Evolutionary conservation across 2,329 filamentous ascomycete genomes (phyloP).

Genomic region (Pestalotiopsis sp.): DNA sequence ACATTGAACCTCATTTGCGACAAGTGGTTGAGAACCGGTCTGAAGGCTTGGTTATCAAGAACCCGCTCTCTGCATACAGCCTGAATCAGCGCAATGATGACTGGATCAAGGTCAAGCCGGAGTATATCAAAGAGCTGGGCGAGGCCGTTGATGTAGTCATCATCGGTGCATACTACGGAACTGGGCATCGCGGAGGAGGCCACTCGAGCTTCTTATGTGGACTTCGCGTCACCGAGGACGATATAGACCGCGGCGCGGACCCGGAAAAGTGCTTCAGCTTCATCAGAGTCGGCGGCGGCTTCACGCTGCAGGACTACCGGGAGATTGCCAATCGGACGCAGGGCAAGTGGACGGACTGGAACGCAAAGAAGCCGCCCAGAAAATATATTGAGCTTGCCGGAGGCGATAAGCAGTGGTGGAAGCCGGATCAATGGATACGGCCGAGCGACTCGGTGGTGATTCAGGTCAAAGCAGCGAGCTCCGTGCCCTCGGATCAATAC

Average conservation of each 20-base stretch:
- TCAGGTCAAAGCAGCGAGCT: constrained; percentile 83
- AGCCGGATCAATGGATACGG: constrained; percentile 90
- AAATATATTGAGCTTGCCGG: constrained; percentile 82
- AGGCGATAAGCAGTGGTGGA: constrained; percentile 70
- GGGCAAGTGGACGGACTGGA: constrained; percentile 90
- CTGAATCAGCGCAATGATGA: constrained; percentile 91
- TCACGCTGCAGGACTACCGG: constrained; percentile 81
- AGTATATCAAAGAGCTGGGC: constrained; percentile 97
- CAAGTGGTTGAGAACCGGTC: constrained; percentile 84
- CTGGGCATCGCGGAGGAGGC: constrained; percentile 78
- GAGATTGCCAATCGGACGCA: constrained; percentile 82
- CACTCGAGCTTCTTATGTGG: constrained; percentile 92
- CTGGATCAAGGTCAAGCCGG: constrained; percentile 98
- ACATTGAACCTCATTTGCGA: constrained; percentile 78
- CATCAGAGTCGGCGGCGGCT: constrained; percentile 96
- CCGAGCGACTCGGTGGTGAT: constrained; percentile 86
- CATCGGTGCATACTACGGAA: constrained; percentile 91
- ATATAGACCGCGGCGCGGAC: constrained; percentile 59
- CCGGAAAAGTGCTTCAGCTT: constrained; percentile 88
- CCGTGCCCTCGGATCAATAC: constrained; percentile 76
- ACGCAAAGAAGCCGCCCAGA: constrained; percentile 72
- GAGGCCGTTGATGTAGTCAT: constrained; percentile 89
- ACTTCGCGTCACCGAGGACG: constrained; percentile 71
- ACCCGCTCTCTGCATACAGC: constrained; percentile 82
- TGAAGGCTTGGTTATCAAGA: constrained; percentile 92